These are phyloP conservation scores for Calocybe gangraenosa DNA, from an alignment of 768 basidiomycete species.

Conservation along the genomic window DNA sequence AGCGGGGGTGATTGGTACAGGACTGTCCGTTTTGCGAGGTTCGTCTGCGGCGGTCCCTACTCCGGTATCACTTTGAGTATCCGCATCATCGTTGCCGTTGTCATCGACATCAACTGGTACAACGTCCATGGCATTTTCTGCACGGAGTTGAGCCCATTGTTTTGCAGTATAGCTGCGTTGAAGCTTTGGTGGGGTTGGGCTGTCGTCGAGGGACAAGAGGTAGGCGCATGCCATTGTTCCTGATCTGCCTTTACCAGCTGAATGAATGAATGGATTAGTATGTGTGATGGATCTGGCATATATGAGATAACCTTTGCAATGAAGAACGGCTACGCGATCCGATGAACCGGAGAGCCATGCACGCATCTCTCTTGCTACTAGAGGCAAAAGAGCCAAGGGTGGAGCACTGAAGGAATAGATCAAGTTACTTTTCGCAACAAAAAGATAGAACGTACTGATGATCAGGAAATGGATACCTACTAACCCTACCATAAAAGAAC, in stretches of 20 bases:
- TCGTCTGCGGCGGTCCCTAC: too few species aligned
- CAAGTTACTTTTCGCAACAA: too few species aligned
- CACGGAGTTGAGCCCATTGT: slow-evolving; percentile 43
- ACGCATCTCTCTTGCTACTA: slow-evolving; percentile 71
- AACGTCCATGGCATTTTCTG: slow-evolving; percentile 44
- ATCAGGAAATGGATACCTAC: slow-evolving; percentile 86
- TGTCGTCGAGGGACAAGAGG: slow-evolving; percentile 54
- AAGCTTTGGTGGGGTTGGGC: slow-evolving; percentile 42
- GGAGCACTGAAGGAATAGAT: too few species aligned
- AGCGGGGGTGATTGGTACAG: neutral
- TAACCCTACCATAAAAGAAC: slow-evolving; percentile 71
- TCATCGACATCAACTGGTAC: slow-evolving; percentile 40
- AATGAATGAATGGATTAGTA: neutral
- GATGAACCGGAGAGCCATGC: slow-evolving; percentile 64
- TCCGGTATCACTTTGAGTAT: too few species aligned
- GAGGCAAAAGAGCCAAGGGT: slow-evolving; percentile 68
- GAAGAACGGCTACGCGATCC: slow-evolving; percentile 73
- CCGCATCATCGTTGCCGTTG: neutral
- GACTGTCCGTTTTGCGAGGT: too few species aligned
- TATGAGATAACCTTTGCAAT: slow-evolving; percentile 67
- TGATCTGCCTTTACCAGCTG: slow-evolving; percentile 81
- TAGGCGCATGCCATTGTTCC: slow-evolving; percentile 85
- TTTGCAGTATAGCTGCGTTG: slow-evolving; percentile 42
- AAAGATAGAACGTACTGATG: slow-evolving; percentile 83
- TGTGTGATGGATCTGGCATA: slow-evolving; percentile 2